These are phyloP conservation scores for Russula vinacea DNA, from an alignment of 768 basidiomycete genomes.

Conservation along the genomic window DNA sequence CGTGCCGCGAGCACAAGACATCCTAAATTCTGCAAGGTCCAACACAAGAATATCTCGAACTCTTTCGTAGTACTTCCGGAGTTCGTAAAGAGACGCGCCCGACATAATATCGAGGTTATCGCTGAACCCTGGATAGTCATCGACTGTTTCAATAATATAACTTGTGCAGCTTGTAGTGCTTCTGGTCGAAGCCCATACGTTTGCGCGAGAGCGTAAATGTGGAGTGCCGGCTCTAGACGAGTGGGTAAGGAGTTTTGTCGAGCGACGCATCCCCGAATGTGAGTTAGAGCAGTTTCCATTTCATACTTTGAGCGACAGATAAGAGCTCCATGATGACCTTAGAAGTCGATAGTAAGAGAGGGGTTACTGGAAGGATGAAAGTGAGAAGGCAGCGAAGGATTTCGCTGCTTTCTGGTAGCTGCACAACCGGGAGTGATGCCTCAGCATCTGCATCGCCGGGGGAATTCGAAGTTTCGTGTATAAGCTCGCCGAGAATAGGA, in stretches of 20 bases:
- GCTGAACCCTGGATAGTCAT: neutral
- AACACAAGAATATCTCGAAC: neutral
- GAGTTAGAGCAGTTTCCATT: neutral
- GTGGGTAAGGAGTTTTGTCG: neutral
- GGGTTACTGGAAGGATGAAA: constrained; percentile 11
- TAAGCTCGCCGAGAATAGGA: constrained; percentile 35
- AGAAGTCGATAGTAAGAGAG: neutral
- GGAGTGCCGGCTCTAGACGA: neutral
- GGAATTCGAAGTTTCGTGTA: neutral
- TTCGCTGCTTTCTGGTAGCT: neutral
- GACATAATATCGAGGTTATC: neutral
- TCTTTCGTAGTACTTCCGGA: constrained; percentile 13
- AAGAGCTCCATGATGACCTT: constrained; percentile 11
- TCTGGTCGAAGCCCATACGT: constrained; percentile 4
- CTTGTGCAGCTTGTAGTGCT: neutral
- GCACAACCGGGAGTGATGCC: neutral
- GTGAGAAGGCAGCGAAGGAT: constrained; percentile 16
- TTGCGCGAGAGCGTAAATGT: constrained; percentile 2
- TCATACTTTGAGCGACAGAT: constrained; percentile 10
- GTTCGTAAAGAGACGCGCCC: constrained; percentile 1
- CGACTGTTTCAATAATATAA: neutral
- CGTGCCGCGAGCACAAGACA: neutral
- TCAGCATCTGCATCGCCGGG: neutral
- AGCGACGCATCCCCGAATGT: neutral
- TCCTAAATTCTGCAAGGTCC: neutral